Evolutionary conservation across 176 grass and related monocot genomes (phyloP), one percentile per base, ranked within the genome.

Genomic region (Tuctoria greenei): DNA sequence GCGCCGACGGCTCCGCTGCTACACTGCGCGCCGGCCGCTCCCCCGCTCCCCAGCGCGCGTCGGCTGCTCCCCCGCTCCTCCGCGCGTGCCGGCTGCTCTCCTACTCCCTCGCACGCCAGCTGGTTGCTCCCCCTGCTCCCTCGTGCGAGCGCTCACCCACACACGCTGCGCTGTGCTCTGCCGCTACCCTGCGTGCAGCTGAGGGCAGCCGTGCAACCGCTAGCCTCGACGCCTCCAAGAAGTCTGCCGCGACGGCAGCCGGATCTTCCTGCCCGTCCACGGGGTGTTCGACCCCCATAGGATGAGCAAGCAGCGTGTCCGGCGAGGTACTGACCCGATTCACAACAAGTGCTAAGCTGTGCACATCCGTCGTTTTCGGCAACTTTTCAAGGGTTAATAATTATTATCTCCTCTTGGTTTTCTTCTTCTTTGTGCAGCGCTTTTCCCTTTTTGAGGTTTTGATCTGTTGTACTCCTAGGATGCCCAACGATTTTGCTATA

Each of bases 311-410:
- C 84, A 84, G 36, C 84, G 88, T 9, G 88, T 83, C 59, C 75
- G 88, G 59, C 38, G 88, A 83, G 88, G 88, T 21, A 83, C 88
- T 8, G 88, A 90, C 27, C 88, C 88, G 47, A 90, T 90, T 67
- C 88, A 90, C 79, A 90, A 90, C 75, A 90, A 90, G 76, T 86
- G 82, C 87, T 21, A 18, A 36, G n/a, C n/a, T n/a, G n/a, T n/a
- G 78, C 15, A 26, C 21, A 37, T 80, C 41, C 15, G 26, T 23
- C 8, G 54, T 18, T 24, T 31, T 63, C 50, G 42, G 12, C 23
- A 18, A 14, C 1, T 16, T 26, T 50, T 40, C 54, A 1, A 74
- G 59, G 21, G 45, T 20, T 20, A 21, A 21, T 55, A 38, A 21
- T 27, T 31, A 1, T 31, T 31, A 31, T 31, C 3, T 67, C 69